Evolutionary conservation across 371 early-diverging fungal species (phyloP), one percentile per base, ranked within the genome.

Genomic region (Scutellospora calospora): DNA sequence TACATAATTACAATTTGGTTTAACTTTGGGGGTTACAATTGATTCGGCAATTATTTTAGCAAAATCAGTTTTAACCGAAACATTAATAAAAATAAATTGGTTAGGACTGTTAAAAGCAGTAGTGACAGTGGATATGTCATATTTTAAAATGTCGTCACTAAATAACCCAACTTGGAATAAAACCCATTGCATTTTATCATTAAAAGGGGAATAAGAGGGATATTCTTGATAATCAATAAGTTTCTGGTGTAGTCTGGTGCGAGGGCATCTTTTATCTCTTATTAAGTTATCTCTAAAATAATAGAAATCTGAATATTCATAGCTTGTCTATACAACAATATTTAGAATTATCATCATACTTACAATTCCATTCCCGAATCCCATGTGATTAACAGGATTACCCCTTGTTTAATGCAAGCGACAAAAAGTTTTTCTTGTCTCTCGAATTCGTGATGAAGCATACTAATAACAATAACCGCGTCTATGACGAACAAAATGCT

Each of bases 281-380:
- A 71, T 49, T 5, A 22, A 41, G 2, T 45, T 18, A n/a, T 71
- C 71, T n/a, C 71, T 71, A 69, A 69, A 69, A 69, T 33, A 20
- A 65, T 18, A 33, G 6, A 65, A 35, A 33, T 4, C 9, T 20
- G 35, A 33, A 65, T 18, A 60, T 22, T 22, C 3, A 12, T 60
- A 25, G 9, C 6, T 6, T 20, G 59, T 57, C 8, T 57, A 8
- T 57, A 60, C 22, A 60, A 60, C 25, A 27, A 60, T 27, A 3
- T 38, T 38, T 38, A 54, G 2, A 54, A 54, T 54, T n/a, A n/a
- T n/a, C 4, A n/a, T 20, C 20, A 51, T 22, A 71, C 25, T 25
- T 25, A 71, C 71, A 71, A 1, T 71, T 71, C 71, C 71, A 71
- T 71, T 0, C 71, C 71, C 8, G 71, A 71, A 71, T 71, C 71